A percentile compares a stretch with the other conserved stretches of the same genome.
Evolutionary conservation across 257 asterid species (phyloP).

Genomic region (Capsicum pubescens): DNA sequence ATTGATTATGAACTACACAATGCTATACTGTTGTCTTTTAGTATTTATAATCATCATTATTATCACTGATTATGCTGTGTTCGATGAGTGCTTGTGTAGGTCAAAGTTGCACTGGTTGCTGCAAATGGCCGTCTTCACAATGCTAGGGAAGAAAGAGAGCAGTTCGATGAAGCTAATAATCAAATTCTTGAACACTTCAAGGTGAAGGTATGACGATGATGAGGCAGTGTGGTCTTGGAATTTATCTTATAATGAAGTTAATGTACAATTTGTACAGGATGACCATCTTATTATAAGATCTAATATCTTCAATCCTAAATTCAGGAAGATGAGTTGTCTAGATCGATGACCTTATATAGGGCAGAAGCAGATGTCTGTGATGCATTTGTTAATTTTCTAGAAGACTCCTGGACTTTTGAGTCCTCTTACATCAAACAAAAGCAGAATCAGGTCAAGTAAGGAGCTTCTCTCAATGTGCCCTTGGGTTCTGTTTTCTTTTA

Average conservation of each 20-base stretch:
- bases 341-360: slow-evolving; percentile 66
- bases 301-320: slow-evolving; percentile 30
- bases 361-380: slow-evolving; percentile 86
- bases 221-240: background rate
- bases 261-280: slow-evolving; percentile 13
- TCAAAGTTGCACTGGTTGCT: slow-evolving; percentile 61
- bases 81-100: slow-evolving; percentile 55
- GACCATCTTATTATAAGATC: slow-evolving; percentile 27
- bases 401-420: slow-evolving; percentile 64
- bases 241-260: slow-evolving; percentile 21
- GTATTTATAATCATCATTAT: slow-evolving; percentile 11
- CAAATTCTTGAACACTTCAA: slow-evolving; percentile 76
- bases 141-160: slow-evolving; percentile 90
- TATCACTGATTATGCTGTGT: slow-evolving; percentile 31
- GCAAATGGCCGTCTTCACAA: slow-evolving; percentile 71
- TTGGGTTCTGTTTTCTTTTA: slow-evolving; percentile 8
- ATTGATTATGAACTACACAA: background rate
- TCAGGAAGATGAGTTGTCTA: slow-evolving; percentile 88
- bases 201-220: slow-evolving; percentile 55
- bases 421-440: slow-evolving; percentile 52
- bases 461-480: slow-evolving; percentile 33
- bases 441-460: slow-evolving; percentile 68
- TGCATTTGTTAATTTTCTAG: slow-evolving; percentile 72
- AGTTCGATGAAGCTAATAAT: slow-evolving; percentile 87
- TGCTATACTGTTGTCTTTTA: background rate